Evolutionary conservation across 2,329 filamentous ascomycete genomes (phyloP).

Genomic region (Blastomyces percursus): DNA sequence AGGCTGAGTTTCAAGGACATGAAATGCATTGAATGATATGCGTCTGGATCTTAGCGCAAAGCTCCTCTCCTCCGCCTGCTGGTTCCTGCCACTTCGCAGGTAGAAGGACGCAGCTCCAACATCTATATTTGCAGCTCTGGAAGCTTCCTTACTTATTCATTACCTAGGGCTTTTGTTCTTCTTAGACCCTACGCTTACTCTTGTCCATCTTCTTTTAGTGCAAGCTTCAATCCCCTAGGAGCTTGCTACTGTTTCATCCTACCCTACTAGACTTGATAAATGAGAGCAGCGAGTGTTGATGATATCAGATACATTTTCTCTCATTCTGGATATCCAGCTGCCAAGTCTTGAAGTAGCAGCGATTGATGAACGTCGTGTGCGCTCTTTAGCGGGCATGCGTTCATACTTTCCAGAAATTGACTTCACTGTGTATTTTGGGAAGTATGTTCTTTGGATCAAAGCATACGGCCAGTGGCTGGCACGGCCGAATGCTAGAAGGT

Average conservation of each 20-base stretch:
- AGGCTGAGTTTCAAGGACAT: background rate
- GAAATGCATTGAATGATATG: background rate
- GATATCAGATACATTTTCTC: background rate
- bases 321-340: background rate
- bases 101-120: background rate
- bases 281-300: background rate
- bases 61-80: background rate
- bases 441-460: no score
- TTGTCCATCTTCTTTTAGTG: background rate
- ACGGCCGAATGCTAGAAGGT: no score
- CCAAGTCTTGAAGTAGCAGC: no score
- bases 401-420: no score
- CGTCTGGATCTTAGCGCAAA: background rate
- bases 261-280: background rate
- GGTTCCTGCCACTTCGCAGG: background rate
- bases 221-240: background rate
- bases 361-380: no score
- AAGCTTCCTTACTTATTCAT: background rate
- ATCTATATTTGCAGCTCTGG: background rate
- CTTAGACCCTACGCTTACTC: background rate
- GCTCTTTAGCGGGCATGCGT: no score
- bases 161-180: background rate
- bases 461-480: no score
- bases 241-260: background rate
- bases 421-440: no score